Evolutionary conservation across 164 flowering plant species (phyloP).

Genomic region (Stephania yunnanensis): DNA sequence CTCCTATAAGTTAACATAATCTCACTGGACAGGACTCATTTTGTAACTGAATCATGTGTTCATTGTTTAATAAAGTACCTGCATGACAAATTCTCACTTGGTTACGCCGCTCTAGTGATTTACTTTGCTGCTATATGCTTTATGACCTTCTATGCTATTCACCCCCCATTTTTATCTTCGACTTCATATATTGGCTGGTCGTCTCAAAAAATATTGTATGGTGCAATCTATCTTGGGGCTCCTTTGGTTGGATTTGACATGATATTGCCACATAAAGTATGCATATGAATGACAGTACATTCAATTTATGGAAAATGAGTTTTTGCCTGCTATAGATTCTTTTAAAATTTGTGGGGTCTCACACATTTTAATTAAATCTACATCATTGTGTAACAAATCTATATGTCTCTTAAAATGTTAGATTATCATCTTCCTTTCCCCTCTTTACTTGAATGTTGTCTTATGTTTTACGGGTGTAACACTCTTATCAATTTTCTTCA

Average conservation of each 20-base stretch:
- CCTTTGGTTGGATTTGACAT: not conserved
- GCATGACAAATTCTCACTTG: not conserved
- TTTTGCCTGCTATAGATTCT: too few relatives aligned
- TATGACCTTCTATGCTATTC: not conserved
- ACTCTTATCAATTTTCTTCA: not conserved
- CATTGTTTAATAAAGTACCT: not conserved
- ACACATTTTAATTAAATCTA: too few relatives aligned
- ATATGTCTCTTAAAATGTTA: too few relatives aligned
- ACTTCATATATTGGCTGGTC: not conserved
- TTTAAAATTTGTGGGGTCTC: too few relatives aligned
- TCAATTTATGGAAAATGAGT: too few relatives aligned
- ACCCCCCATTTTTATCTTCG: not conserved
- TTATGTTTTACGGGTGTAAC: not conserved
- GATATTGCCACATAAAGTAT: not conserved
- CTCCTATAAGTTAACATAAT: too few relatives aligned
- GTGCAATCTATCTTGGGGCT: not conserved
- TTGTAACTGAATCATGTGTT: slow-evolving; percentile 1
- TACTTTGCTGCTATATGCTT: not conserved
- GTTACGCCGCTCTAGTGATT: not conserved
- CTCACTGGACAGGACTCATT: not conserved
- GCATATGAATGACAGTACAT: not conserved
- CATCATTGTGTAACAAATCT: too few relatives aligned
- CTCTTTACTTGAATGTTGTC: not conserved
- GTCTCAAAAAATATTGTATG: not conserved
- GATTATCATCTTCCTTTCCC: not conserved